Conservation (phyloP, 2,329 filamentous ascomycete species). For the Penicillium sclerotiorum region DNA sequence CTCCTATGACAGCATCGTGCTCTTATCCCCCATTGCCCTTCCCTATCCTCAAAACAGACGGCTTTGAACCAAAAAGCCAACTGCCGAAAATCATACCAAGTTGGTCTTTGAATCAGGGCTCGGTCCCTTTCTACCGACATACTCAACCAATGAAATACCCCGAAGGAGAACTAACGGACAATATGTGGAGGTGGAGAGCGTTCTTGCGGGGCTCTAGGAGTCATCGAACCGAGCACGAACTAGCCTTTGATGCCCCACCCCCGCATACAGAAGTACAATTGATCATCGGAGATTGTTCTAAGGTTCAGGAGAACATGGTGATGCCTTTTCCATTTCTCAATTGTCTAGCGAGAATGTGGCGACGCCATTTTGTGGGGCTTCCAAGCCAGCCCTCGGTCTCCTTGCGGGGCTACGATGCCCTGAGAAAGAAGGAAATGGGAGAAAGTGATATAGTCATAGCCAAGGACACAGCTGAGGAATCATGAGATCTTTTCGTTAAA, state of each 20-base stretch:
- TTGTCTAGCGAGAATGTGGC: no score
- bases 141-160: conserved; percentile 7
- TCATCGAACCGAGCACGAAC: neutral
- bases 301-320: no score
- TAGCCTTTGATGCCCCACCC: conserved; percentile 8
- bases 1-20: neutral
- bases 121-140: conserved; percentile 8
- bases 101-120: conserved; percentile 3
- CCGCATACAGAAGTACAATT: conserved; percentile 6
- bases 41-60: conserved; percentile 9
- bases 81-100: conserved; percentile 12
- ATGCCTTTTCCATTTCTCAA: no score
- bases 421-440: neutral
- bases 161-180: neutral
- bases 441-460: neutral
- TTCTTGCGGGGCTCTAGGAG: conserved; percentile 12
- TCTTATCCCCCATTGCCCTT: conserved; percentile 1
- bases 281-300: no score
- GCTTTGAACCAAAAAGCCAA: neutral
- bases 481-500: neutral
- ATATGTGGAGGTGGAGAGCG: conserved; percentile 19
- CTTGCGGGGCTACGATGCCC: neutral
- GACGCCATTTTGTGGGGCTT: no score
- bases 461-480: no score
- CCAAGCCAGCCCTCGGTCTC: neutral